Evolutionary conservation across 2,329 filamentous ascomycete species (phyloP), one percentile per base, ranked within the genome.

Genomic region (Aureobasidium pullulans): DNA sequence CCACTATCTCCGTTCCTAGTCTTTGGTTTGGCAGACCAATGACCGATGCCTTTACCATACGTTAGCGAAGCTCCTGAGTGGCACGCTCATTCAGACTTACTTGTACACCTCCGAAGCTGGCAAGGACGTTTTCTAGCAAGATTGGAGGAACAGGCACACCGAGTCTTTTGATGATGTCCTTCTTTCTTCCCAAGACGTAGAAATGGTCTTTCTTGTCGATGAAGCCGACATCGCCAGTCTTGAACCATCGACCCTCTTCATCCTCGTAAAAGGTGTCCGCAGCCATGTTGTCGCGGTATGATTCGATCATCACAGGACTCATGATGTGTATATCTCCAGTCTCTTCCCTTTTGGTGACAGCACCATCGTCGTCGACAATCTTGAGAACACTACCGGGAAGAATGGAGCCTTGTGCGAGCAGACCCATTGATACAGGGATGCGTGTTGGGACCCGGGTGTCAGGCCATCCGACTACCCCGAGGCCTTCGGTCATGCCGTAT

Each of bases 121-220:
- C 31, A 23, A 56, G 40, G 7, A 56, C 28, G 7, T 44, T 56
- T 15, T 56, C 52, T 11, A 56, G 16, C 52, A 56, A 36, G 16
- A 56, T 28, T 11, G 52, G 52, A 15, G 52, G 52, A 4, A 56
- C n/a, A 4, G 52, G 52, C 0, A 56, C 36, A 16, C 52, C 52
- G 4, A 56, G n/a, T 15, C 52, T 28, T 8, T 56, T 56, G 19
- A 56, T 44, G n/a, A 56, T n/a, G 11, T 56, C 52, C 29, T 56
- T 56, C 40, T 56, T 56, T 28, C 52, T 44, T 10, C 52, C 52
- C 16, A 56, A 1, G 2, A 44, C 52, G 16, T 56, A 56, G 4
- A 56, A 1, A 1, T 34, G 28, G 5, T 6, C 40, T 1, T 44
- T 3, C 4, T 34, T 29, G 7, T 56, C 52, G 1, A 56, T 23